Base-by-base conservation (phyloP, 768 basidiomycete species). In the Crepidotus variabilis region DNA sequence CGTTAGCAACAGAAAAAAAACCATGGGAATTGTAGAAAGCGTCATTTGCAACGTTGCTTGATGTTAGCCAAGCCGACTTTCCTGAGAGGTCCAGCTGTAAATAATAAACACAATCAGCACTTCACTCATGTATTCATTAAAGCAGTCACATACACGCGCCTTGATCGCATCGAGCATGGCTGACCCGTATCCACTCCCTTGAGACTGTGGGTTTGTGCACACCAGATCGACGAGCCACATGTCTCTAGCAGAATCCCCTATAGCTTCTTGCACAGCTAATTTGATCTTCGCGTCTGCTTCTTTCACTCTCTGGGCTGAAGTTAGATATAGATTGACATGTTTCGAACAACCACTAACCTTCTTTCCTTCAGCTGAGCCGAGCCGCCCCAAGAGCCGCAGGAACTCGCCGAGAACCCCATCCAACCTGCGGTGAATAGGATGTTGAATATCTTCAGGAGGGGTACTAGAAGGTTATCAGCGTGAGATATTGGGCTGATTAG, bases 11-110 rank as follows among this genome's bases (percentile, higher is more conserved):
- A 18, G 56, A 45, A 14, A 24, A 8, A 39, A 57, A 51, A 6
- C 56, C 56, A 51, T 51, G 36, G 22, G 20, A 51, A 36, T 57
- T 57, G 56, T 57, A 57, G 21, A 57, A 57, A n/a, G 48, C 22
- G 14, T 50, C 50, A 21, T 57, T 57, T n/a, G 36, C 45, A 8
- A 47, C 23, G 32, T 57, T 57, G 43, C 56, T 57, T 11, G 56
- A 57, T 10, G 32, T 21, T 36, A 57, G 56, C 56, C 56, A 57
- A 20, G 35, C 35, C 35, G 52, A 45, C 39, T 36, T 53, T 34
- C 3, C 28, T 18, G 2, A 20, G 22, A 52, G 14, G n/a, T 50
- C 49, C 23, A 46, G 23, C 23, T 43, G 13, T 11, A 43, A 3
- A 43, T 11, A 43, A 18, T 28, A 6, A 24, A 50, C n/a, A 23